These are phyloP conservation scores for Aeminium ludgeri DNA, from an alignment of 495 filamentous ascomycete species.

Conservation along the genomic window DNA sequence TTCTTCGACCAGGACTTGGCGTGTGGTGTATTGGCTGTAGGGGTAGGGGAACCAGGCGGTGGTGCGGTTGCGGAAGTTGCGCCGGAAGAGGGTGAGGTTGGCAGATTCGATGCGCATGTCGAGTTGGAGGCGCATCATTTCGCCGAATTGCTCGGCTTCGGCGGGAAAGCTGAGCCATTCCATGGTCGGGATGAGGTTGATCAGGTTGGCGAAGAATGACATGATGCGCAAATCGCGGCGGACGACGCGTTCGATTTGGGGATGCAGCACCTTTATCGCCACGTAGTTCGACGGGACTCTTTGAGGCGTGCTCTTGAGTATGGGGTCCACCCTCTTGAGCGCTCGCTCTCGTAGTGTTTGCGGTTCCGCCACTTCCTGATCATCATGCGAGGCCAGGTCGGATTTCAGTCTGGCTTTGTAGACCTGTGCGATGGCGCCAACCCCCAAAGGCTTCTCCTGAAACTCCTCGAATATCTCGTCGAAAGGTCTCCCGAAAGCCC, in stretches of 20 bases:
- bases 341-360: constrained; percentile 48
- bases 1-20: constrained; percentile 87
- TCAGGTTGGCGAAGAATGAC: constrained; percentile 70
- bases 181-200: constrained; percentile 84
- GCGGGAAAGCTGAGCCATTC: constrained; percentile 96
- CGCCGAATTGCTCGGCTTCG: constrained; percentile 83
- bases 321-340: constrained; percentile 62
- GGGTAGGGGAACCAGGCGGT: constrained; percentile 96
- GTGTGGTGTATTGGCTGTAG: constrained; percentile 75
- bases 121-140: constrained; percentile 96
- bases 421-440: constrained; percentile 94
- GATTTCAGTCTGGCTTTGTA: constrained; percentile 89
- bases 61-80: constrained; percentile 72
- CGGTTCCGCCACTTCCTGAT: constrained; percentile 33
- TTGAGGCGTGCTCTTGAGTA: constrained; percentile 71
- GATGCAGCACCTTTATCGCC: constrained; percentile 92
- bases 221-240: constrained; percentile 83
- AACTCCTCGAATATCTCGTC: constrained; percentile 97
- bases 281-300: constrained; percentile 85
- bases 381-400: constrained; percentile 47
- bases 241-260: constrained; percentile 74
- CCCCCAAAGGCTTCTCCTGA: constrained; percentile 73
- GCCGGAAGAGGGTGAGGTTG: constrained; percentile 76
- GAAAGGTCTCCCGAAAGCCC: constrained; percentile 68
- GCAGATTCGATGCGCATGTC: constrained; percentile 90